phyloP scores from a whole-genome alignment of 306 rosid species.

The Psophocarpus tetragonolobus region DNA sequence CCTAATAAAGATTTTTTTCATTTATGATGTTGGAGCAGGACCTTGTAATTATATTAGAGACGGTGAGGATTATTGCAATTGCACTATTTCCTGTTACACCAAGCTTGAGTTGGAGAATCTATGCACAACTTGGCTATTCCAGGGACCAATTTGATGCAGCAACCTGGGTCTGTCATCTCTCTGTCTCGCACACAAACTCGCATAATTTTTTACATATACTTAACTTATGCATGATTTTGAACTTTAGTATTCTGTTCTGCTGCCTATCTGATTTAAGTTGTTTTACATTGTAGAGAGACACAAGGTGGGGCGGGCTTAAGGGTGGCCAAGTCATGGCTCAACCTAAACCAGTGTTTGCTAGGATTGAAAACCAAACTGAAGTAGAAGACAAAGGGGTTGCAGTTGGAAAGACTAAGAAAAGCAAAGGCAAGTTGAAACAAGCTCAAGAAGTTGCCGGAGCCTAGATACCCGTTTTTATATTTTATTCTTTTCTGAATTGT shows the following conservation, averaged over 20 bases:
- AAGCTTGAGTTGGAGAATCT: conserved; percentile 81
- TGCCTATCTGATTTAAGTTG: conserved; percentile 39
- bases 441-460: conserved; percentile 67
- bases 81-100: conserved; percentile 82
- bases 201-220: too few relatives aligned
- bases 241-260: conserved; percentile 14
- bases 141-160: conserved; percentile 69
- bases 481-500: neutral
- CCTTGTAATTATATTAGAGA: conserved; percentile 88
- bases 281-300: conserved; percentile 61
- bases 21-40: conserved; percentile 60
- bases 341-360: conserved; percentile 78
- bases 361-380: conserved; percentile 72
- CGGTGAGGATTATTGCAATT: conserved; percentile 77
- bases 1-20: conserved; percentile 13
- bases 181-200: neutral
- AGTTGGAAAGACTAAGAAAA: conserved; percentile 46
- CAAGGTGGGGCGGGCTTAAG: conserved; percentile 87
- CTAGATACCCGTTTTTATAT: conserved; percentile 21
- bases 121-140: conserved; percentile 82
- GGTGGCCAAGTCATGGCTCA: conserved; percentile 85
- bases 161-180: conserved; percentile 78
- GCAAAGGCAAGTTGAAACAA: conserved; percentile 50
- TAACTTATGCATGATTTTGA: neutral
- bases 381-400: conserved; percentile 41